These are phyloP conservation scores for Coriaria nepalensis DNA, from an alignment of 306 rosid genomes.

Conservation along the genomic window DNA sequence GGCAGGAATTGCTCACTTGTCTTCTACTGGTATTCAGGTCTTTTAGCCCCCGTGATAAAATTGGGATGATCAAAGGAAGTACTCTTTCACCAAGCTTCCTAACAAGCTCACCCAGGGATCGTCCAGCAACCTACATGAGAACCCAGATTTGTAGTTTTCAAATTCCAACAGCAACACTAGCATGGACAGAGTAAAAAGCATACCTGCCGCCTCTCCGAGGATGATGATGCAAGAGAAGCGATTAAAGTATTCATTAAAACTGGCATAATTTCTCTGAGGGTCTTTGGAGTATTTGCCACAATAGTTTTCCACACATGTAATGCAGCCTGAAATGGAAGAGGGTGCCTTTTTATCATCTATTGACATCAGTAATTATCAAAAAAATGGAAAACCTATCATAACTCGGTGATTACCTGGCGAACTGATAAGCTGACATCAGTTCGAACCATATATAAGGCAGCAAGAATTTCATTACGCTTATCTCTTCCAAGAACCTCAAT, in stretches of 20 bases:
- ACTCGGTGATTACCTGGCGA: conserved; percentile 61
- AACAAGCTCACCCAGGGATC: conserved; percentile 96
- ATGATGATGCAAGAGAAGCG: conserved; percentile 83
- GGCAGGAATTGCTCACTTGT: conserved; percentile 43
- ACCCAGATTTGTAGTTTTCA: conserved; percentile 5
- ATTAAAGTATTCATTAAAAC: conserved; percentile 91
- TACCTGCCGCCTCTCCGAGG: conserved; percentile 96
- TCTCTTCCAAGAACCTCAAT: conserved; percentile 84
- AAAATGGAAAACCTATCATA: background rate
- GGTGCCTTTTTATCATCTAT: conserved; percentile 4
- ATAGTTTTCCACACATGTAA: conserved; percentile 98
- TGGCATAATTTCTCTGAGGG: conserved; percentile 92
- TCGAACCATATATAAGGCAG: conserved; percentile 95
- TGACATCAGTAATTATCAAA: background rate
- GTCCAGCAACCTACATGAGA: conserved; percentile 71
- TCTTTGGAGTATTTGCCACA: conserved; percentile 93
- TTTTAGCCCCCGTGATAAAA: conserved; percentile 69
- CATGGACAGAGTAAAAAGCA: conserved; percentile 3
- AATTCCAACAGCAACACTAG: background rate
- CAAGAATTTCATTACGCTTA: conserved; percentile 84
- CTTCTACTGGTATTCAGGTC: conserved; percentile 69
- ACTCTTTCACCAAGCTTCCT: conserved; percentile 98
- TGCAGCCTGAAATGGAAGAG: conserved; percentile 55
- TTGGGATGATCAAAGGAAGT: conserved; percentile 88
- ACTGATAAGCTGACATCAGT: conserved; percentile 93